Evolutionary conservation across 208 protist species (phyloP), one percentile per base, ranked within the genome.

Genomic region (Trypanosomatidae sp.): DNA sequence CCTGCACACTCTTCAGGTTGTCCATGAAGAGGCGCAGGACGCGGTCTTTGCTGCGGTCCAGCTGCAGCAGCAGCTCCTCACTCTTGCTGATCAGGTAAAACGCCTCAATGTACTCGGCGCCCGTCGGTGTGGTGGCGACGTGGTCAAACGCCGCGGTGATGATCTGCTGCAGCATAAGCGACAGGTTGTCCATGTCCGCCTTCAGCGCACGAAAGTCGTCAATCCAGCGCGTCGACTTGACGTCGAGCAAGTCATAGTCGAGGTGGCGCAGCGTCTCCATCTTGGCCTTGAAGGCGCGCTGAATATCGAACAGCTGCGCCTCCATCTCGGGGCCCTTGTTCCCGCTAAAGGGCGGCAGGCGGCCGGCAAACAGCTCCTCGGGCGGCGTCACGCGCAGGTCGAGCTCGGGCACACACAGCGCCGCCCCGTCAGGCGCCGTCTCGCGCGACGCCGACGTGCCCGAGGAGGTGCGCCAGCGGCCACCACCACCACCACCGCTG

Each of bases 171-270:
- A 98, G 81, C 90, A 98, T 97, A 51, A 95, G 85, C 6, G 96
- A 94, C 33, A 99, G 71, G 60, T 97, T 97, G 56, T 97, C 96
- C 28, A 98, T 74, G 51, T 94, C 92, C 21, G 74, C 74, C 71
- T 98, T 98, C 61, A 98, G 92, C 6, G 74, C 60, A 43, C 88
- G 88, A 76, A 95, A 98, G 66, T 98, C 94, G 60, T 98, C 95
- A 32, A 97, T 89, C 95, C 95, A 99, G 45, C 80, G 58, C 20
- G 96, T 98, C 6, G 88, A 77, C 70, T 98, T 98, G 26, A 99
- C 96, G 54, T 99, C 96, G 35, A 98, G 81, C 48, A 98, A 95
- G 60, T 96, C 73, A 59, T 98, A 97, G 25, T 92, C 72, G 30
- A 98, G 70, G 42, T 77, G 57, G 8, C 81, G 78, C 23, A 99